A percentile compares a stretch with the other conserved stretches of the same genome.
Conservation (phyloP, 257 asterid genomes). For the Solanum dulcamara region DNA sequence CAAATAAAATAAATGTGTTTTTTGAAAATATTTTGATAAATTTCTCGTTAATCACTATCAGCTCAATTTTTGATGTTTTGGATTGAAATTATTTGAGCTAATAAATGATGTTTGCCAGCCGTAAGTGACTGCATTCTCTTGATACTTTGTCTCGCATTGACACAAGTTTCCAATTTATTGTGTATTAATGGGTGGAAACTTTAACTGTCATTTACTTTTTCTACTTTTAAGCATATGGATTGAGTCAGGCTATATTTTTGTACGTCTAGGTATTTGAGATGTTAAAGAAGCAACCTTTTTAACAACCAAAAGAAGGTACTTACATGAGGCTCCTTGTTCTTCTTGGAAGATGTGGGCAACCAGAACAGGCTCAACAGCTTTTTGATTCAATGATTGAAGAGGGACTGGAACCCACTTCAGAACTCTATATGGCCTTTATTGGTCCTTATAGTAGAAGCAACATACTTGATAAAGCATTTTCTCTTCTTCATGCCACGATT, state of each 20-base stretch:
- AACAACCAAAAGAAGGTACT: constrained; percentile 85
- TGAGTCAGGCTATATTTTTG: neutral
- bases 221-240: neutral
- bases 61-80: too few relatives aligned
- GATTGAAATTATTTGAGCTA: too few relatives aligned
- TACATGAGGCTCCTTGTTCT: constrained; percentile 83
- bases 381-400: constrained; percentile 71
- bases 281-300: constrained; percentile 69
- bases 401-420: constrained; percentile 65
- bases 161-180: neutral
- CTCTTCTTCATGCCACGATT: constrained; percentile 55
- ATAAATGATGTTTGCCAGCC: too few relatives aligned
- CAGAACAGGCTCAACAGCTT: constrained; percentile 60
- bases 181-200: neutral
- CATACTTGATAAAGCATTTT: constrained; percentile 55
- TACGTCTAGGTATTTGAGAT: constrained; percentile 64
- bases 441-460: constrained; percentile 70
- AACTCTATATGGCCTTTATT: constrained; percentile 72
- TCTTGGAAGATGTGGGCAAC: constrained; percentile 81
- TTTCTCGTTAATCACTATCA: too few relatives aligned
- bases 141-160: neutral
- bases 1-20: too few relatives aligned
- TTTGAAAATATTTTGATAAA: too few relatives aligned
- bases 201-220: neutral
- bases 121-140: neutral